Conservation (phyloP, 2,329 filamentous ascomycete genomes). For the Aspergillus fumigatus region DNA sequence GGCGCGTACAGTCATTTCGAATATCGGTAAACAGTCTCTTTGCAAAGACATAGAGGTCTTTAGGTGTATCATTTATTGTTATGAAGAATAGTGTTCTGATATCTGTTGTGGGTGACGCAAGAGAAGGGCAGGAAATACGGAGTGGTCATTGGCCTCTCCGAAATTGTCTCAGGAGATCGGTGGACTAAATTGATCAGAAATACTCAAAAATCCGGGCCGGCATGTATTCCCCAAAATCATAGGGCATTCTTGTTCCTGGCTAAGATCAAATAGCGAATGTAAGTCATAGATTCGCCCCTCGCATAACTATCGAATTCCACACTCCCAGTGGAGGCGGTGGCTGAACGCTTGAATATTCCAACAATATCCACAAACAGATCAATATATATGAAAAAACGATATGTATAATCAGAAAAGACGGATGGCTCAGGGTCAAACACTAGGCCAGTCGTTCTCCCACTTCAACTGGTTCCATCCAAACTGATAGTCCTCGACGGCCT, state of each 20-base stretch:
- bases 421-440: constrained; percentile 16
- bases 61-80: no score
- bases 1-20: no score
- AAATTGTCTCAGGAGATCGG: not conserved
- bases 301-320: not conserved
- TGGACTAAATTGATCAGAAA: not conserved
- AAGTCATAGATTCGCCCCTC: not conserved
- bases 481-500: constrained; percentile 41
- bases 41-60: no score
- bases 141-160: not conserved
- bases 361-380: not conserved
- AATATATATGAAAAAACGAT: not conserved
- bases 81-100: no score
- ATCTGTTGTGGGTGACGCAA: no score
- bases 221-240: not conserved
- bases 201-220: not conserved
- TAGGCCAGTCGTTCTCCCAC: constrained; percentile 44
- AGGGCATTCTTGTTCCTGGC: not conserved
- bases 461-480: constrained; percentile 48
- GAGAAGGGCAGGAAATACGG: not conserved
- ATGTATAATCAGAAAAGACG: not conserved
- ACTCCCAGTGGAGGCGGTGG: not conserved
- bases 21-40: no score
- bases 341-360: not conserved
- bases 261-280: not conserved